Evolutionary conservation across 208 protist genomes (phyloP).

Genomic region (Trichomonas tenax): DNA sequence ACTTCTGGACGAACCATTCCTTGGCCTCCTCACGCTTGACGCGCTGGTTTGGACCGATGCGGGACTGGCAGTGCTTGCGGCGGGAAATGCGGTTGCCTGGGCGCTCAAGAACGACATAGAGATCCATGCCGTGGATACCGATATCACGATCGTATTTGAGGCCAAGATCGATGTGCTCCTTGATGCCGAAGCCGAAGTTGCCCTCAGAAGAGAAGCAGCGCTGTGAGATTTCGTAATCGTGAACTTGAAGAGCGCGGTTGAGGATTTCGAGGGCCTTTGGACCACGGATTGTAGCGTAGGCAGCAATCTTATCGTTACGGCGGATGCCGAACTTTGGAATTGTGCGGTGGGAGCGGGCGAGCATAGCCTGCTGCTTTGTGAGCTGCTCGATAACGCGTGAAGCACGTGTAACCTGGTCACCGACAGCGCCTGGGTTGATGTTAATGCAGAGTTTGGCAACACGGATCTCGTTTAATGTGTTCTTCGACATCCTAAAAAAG

Average conservation of each 20-base stretch:
- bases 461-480: not conserved
- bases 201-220: slow-evolving; percentile 85
- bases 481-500: too few relatives aligned
- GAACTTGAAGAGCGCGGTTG: slow-evolving; percentile 90
- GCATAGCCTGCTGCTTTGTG: not conserved
- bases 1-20: slow-evolving; percentile 96
- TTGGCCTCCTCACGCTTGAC: slow-evolving; percentile 87
- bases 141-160: slow-evolving; percentile 98
- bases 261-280: slow-evolving; percentile 96
- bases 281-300: slow-evolving; percentile 93
- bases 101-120: slow-evolving; percentile 91
- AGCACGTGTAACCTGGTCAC: slow-evolving; percentile 11
- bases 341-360: slow-evolving; percentile 69
- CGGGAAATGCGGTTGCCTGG: slow-evolving; percentile 76
- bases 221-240: slow-evolving; percentile 92
- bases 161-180: slow-evolving; percentile 99
- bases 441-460: not conserved
- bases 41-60: slow-evolving; percentile 73
- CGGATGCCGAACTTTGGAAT: slow-evolving; percentile 94
- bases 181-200: slow-evolving; percentile 98
- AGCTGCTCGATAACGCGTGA: not conserved
- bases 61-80: slow-evolving; percentile 58
- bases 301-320: slow-evolving; percentile 98
- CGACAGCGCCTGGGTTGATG: not conserved
- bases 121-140: slow-evolving; percentile 89